Conservation (phyloP, 352 stramenopile genomes). For the Phytophthora sansomeana region DNA sequence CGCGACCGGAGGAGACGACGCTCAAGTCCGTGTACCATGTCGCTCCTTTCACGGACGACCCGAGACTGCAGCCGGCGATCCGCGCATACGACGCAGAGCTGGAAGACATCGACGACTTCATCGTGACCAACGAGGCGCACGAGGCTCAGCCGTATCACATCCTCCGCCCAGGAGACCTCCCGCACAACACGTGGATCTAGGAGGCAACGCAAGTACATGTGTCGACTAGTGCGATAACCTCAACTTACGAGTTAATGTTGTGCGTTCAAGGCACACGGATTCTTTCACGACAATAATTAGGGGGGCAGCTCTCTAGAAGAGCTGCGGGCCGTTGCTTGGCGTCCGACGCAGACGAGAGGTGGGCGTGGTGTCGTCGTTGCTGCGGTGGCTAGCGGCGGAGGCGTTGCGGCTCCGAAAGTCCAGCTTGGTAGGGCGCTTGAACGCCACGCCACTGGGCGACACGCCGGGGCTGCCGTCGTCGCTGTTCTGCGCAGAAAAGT, state of each 20-base stretch:
- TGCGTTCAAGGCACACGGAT: neutral
- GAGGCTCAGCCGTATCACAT: conserved; percentile 43
- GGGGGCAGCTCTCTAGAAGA: conserved; percentile 1
- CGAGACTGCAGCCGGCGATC: conserved; percentile 30
- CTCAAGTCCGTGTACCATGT: conserved; percentile 35
- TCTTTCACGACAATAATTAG: conserved; percentile 43
- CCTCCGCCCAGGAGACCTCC: conserved; percentile 38
- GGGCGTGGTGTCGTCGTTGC: conserved; percentile 22
- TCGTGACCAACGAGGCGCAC: conserved; percentile 31
- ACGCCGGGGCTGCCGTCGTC: conserved; percentile 17
- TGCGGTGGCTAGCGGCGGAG: conserved; percentile 38
- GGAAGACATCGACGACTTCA: conserved; percentile 36
- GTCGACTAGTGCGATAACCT: conserved; percentile 16
- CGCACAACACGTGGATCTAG: conserved; percentile 52
- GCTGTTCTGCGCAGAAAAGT: conserved; percentile 55
- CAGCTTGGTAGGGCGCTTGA: conserved; percentile 46
- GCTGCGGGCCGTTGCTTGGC: conserved; percentile 17
- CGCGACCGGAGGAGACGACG: conserved; percentile 36
- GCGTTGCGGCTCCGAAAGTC: conserved; percentile 52
- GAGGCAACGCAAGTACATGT: neutral
- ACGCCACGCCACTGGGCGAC: conserved; percentile 29
- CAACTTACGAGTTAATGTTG: conserved; percentile 14
- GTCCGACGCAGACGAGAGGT: conserved; percentile 6
- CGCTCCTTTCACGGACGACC: conserved; percentile 36
- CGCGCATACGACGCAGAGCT: conserved; percentile 33